Percentiles rank a stretch among this genome's conserved stretches.
Conservation (phyloP, 192 early-diverging fungal genomes). For the Ambispora gerdemannii region DNA sequence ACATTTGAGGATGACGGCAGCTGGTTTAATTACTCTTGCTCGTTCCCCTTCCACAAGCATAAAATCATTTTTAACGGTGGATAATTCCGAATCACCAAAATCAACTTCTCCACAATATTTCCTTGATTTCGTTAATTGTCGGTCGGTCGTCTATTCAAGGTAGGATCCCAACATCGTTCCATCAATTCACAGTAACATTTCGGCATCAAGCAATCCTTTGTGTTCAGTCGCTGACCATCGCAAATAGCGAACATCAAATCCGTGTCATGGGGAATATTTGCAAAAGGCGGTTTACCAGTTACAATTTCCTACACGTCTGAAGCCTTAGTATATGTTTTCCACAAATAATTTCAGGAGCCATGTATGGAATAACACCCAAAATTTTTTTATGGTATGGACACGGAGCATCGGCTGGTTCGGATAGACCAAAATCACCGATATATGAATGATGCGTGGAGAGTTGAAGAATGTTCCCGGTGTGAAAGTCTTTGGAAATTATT, state of each 20-base stretch:
- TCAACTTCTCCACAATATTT: not conserved
- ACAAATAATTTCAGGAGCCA: slow-evolving; percentile 8
- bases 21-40: not conserved
- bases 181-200: slow-evolving; percentile 34
- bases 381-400: not conserved
- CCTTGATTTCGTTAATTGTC: slow-evolving; percentile 30
- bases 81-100: not conserved
- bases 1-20: not conserved
- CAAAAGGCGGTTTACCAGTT: slow-evolving; percentile 35
- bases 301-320: slow-evolving; percentile 41
- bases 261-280: slow-evolving; percentile 34
- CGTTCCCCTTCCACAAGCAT: not conserved
- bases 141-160: slow-evolving; percentile 33
- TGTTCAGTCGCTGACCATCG: slow-evolving; percentile 39
- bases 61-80: not conserved
- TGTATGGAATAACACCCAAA: slow-evolving; percentile 15
- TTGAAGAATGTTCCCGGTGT: slow-evolving; percentile 21
- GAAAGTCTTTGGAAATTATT: slow-evolving; percentile 22
- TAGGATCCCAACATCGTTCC: slow-evolving; percentile 38
- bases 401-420: not conserved
- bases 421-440: slow-evolving; percentile 20
- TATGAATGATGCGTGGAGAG: not conserved
- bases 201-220: slow-evolving; percentile 33
- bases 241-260: slow-evolving; percentile 37
- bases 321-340: not conserved